Conservation (phyloP, 2,329 filamentous ascomycete species). For the Talaromyces marneffei region DNA sequence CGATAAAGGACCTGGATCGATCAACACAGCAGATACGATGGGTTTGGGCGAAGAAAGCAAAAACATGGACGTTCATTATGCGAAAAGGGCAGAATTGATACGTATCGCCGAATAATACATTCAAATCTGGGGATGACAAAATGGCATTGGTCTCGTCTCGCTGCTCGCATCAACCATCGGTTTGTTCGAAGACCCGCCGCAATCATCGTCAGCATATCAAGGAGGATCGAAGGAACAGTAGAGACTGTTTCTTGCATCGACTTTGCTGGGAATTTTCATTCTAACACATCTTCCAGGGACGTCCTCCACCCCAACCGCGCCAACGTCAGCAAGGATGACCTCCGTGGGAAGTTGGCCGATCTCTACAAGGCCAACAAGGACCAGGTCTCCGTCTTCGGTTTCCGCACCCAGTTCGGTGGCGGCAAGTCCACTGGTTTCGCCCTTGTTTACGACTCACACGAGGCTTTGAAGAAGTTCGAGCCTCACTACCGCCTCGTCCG, state of each 20-base stretch:
- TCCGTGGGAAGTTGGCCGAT: slow-evolving; percentile 86
- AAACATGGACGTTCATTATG: not conserved
- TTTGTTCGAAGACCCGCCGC: not conserved
- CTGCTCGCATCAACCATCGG: not conserved
- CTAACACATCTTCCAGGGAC: slow-evolving; percentile 59
- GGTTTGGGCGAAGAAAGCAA: not conserved
- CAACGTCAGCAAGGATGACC: slow-evolving; percentile 99
- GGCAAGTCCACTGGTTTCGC: slow-evolving; percentile 99
- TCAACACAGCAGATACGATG: not conserved
- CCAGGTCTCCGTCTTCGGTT: slow-evolving; percentile 95
- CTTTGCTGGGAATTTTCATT: not conserved
- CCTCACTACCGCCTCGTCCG: slow-evolving; percentile 94
- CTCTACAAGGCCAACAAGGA: slow-evolving; percentile 99
- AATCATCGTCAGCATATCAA: not conserved
- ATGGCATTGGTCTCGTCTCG: not conserved
- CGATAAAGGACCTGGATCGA: not conserved
- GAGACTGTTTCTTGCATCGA: slow-evolving; percentile 12
- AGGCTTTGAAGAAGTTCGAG: slow-evolving; percentile 99
- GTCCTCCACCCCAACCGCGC: slow-evolving; percentile 97
- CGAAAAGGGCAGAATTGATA: not conserved
- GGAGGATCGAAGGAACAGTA: not conserved
- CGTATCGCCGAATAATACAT: not conserved
- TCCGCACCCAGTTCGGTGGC: slow-evolving; percentile 98
- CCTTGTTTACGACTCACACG: slow-evolving; percentile 94
- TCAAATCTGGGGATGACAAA: not conserved